These are phyloP conservation scores for Verticillium klebahnii DNA, from an alignment of 2,329 filamentous ascomycete species.

Conservation along the genomic window DNA sequence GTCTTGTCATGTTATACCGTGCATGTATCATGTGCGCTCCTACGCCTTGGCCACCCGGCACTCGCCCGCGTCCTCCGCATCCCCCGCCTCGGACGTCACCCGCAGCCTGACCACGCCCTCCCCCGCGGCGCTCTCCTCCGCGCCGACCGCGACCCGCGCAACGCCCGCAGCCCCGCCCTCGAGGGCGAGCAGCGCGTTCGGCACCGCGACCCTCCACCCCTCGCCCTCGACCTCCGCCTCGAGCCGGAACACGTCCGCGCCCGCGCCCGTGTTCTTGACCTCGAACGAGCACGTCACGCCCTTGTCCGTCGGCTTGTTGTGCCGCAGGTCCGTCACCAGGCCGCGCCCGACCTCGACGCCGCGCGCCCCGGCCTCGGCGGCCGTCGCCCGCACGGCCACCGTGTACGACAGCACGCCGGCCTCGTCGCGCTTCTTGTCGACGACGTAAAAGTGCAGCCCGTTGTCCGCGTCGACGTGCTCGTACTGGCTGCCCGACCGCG, in stretches of 20 bases:
- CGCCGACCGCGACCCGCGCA: slow-evolving; percentile 37
- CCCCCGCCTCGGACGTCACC: slow-evolving; percentile 41
- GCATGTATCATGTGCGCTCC: not conserved
- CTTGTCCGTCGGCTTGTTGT: slow-evolving; percentile 20
- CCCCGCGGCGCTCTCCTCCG: slow-evolving; percentile 21
- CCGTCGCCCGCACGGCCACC: slow-evolving; percentile 39
- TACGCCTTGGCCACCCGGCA: slow-evolving; percentile 25
- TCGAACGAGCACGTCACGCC: slow-evolving; percentile 41
- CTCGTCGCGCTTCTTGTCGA: slow-evolving; percentile 35
- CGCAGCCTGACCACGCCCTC: slow-evolving; percentile 35
- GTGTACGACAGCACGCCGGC: slow-evolving; percentile 42
- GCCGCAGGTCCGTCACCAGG: slow-evolving; percentile 16
- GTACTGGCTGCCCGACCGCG: slow-evolving; percentile 43
- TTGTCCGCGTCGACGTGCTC: slow-evolving; percentile 44
- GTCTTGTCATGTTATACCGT: no score
- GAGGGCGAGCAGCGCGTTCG: slow-evolving; percentile 34
- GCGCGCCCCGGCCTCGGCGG: slow-evolving; percentile 25
- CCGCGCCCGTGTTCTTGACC: slow-evolving; percentile 38
- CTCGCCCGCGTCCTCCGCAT: slow-evolving; percentile 19
- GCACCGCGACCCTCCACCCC: slow-evolving; percentile 41
- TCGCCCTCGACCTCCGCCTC: slow-evolving; percentile 34
- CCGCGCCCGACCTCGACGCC: slow-evolving; percentile 34
- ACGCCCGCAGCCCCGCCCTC: slow-evolving; percentile 27
- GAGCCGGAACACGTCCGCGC: slow-evolving; percentile 41
- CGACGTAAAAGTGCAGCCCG: slow-evolving; percentile 43